A percentile compares a stretch with the other conserved stretches of the same genome.
phyloP scores from a whole-genome alignment of 2,329 filamentous ascomycete genomes.

The Fusarium papillatum region DNA sequence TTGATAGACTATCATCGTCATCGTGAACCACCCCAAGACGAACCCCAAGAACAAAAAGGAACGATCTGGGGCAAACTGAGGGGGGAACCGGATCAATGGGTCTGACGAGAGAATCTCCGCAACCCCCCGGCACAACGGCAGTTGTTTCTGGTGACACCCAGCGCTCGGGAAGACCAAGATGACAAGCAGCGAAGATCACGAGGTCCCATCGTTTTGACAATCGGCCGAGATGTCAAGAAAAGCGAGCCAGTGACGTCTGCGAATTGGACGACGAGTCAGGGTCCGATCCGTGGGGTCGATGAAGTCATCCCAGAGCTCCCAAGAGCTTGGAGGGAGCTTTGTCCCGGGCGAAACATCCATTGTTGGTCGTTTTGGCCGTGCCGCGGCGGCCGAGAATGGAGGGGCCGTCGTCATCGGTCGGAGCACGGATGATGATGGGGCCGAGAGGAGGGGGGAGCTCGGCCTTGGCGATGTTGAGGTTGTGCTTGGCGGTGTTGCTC shows the following conservation, averaged over 20 bases:
- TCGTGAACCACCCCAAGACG: neutral
- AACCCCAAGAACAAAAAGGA: neutral
- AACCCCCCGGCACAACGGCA: neutral
- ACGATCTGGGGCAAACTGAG: neutral
- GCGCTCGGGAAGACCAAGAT: neutral
- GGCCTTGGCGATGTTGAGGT: neutral
- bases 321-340: neutral
- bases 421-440: slow-evolving; percentile 5
- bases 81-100: neutral
- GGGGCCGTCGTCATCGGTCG: neutral
- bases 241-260: slow-evolving; percentile 9
- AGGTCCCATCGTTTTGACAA: neutral
- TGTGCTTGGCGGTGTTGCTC: neutral
- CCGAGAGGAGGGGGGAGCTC: neutral
- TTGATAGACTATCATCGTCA: neutral
- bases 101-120: neutral
- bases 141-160: neutral
- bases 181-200: neutral
- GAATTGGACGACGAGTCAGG: neutral
- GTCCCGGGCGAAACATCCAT: neutral
- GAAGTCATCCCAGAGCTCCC: neutral
- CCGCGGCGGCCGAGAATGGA: slow-evolving; percentile 1
- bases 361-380: neutral
- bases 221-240: slow-evolving; percentile 3
- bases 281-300: slow-evolving; percentile 13